Evolutionary conservation across 2,329 filamentous ascomycete species (phyloP).

Genomic region (Epichloe sylvatica): DNA sequence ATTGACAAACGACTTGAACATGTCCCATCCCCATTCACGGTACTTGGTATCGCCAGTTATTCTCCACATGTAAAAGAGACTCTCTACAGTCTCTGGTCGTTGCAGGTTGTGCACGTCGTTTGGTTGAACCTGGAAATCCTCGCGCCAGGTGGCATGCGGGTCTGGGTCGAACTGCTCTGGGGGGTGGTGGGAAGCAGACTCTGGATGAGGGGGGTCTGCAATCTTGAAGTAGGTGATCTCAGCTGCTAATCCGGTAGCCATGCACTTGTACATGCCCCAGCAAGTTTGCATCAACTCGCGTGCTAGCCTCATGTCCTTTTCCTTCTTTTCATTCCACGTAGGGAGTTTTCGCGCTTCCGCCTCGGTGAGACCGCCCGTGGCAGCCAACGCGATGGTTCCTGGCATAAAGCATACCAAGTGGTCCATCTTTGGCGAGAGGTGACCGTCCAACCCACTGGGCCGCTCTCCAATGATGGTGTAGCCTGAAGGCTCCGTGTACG

Average conservation of each 20-base stretch:
- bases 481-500: constrained; percentile 66
- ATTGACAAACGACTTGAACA: constrained; percentile 85
- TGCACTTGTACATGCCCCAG: constrained; percentile 93
- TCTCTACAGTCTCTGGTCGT: constrained; percentile 92
- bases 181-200: constrained; percentile 35
- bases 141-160: constrained; percentile 51
- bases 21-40: constrained; percentile 95
- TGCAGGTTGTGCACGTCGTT: constrained; percentile 88
- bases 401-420: constrained; percentile 97
- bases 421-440: constrained; percentile 84
- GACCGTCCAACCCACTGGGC: constrained; percentile 52
- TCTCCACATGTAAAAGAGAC: constrained; percentile 95
- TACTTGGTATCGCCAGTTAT: constrained; percentile 86
- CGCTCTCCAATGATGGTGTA: constrained; percentile 87
- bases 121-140: constrained; percentile 67
- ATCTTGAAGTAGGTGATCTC: constrained; percentile 90
- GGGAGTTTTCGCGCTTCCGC: constrained; percentile 57
- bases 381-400: constrained; percentile 81
- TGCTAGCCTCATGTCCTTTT: constrained; percentile 76
- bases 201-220: constrained; percentile 48
- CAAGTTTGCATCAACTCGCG: constrained; percentile 91
- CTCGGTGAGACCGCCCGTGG: constrained; percentile 65
- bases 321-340: constrained; percentile 64
- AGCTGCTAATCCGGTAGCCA: constrained; percentile 77
- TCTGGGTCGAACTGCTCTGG: constrained; percentile 37